Base-by-base conservation (phyloP, 2,329 filamentous ascomycete genomes). In the Ophiognomonia clavigignenti-juglandacearum region DNA sequence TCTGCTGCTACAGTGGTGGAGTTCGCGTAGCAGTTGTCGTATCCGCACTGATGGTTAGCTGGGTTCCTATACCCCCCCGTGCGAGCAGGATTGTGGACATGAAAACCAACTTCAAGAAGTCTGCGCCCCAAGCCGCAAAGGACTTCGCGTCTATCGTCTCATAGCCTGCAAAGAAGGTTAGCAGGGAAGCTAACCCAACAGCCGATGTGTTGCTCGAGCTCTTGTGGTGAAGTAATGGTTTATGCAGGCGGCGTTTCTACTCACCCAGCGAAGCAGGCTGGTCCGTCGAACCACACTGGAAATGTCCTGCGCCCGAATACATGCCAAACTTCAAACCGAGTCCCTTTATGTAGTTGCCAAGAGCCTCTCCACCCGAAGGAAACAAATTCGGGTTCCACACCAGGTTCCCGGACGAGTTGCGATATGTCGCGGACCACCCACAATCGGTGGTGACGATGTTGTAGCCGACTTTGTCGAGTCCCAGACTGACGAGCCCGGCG, bases 401-500 rank as follows among this genome's bases (percentile, higher is more conserved):
- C 3, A 78, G 60, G 18, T 64, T 64, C 2, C 71, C 72, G 9
- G 76, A 60, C 0, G 62, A 57, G 31, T 73, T 64, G 4, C 69
- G 60, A 7, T 66, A 57, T 14, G 54, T 54, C 0, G 62, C 56
- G 19, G 64, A 69, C 80, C 79, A 83, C 1, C 80, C 79, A 45
- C 78, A 83, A 54, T 83, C 80, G 0, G 72, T 69, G 0, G 75
- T 78, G 26, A 82, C 73, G 46, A 74, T 72, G 2, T 63, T 68
- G 55, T 84, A 83, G 6, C 80, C 79, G 0, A 75, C 61, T 3
- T 70, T 64, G 0, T 67, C 65, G 1, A 82, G 66, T 0, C 75
- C 76, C 0, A 75, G 62, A 36, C 75, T 69, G 0, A 79, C 66
- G 0, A 83, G 59, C 0, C 74, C 78, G 35, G 77, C 62, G 0